These are phyloP conservation scores for Chondrostereum purpureum DNA, from an alignment of 1,284 basidiomycete species.

Conservation along the genomic window DNA sequence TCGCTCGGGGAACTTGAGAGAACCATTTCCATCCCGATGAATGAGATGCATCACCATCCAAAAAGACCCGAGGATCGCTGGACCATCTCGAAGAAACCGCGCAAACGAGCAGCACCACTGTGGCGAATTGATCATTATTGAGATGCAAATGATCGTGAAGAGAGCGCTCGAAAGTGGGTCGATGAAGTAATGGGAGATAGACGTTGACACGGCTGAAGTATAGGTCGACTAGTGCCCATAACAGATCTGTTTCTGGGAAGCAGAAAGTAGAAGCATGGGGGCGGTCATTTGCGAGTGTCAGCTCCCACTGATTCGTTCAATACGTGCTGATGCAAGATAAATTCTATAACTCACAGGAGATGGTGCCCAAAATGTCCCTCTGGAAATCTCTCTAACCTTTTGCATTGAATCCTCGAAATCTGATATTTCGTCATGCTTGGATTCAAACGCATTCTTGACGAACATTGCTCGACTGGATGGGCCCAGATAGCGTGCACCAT, in stretches of 20 bases:
- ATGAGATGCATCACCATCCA: constrained; percentile 27
- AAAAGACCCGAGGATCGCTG: constrained; percentile 38
- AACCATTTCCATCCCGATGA: constrained; percentile 45
- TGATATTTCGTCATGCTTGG: not conserved
- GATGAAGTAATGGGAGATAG: constrained; percentile 38
- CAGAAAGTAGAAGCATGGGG: constrained; percentile 11
- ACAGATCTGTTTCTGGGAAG: constrained; percentile 31
- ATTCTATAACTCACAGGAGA: not conserved
- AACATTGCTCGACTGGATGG: not conserved
- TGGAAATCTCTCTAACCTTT: not conserved
- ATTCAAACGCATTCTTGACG: not conserved
- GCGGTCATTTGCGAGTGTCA: not conserved
- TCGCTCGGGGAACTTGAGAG: constrained; percentile 26
- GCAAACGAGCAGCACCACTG: constrained; percentile 40
- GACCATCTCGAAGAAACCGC: constrained; percentile 40
- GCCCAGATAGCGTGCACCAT: not conserved
- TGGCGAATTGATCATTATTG: constrained; percentile 33
- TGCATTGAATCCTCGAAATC: not conserved
- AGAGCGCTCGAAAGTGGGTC: constrained; percentile 35
- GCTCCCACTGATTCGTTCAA: not conserved
- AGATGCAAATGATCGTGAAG: constrained; percentile 30
- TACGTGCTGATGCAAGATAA: not conserved
- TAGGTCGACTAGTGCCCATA: constrained; percentile 33
- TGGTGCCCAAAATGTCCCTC: not conserved
- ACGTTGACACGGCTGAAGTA: constrained; percentile 37